These are phyloP conservation scores for Sordariomycetes sp. DNA, from an alignment of 2,329 filamentous ascomycete genomes.

Conservation along the genomic window DNA sequence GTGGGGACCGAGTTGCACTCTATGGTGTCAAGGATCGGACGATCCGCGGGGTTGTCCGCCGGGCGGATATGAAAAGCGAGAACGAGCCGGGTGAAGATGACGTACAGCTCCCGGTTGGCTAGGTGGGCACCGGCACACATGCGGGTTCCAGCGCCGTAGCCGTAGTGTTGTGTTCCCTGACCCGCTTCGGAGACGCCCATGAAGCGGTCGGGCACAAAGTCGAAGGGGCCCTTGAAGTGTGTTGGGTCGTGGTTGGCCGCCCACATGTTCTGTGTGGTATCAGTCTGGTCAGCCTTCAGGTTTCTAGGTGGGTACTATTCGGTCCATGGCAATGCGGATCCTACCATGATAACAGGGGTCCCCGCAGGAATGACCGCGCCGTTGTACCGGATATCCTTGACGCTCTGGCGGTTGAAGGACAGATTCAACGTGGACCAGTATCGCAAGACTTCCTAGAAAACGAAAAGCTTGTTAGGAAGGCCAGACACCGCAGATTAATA, in stretches of 20 bases:
- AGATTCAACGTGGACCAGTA: conserved; percentile 75
- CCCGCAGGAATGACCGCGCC: conserved; percentile 61
- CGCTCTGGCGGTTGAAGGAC: conserved; percentile 62
- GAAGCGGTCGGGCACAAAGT: conserved; percentile 61
- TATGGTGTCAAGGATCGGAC: conserved; percentile 43
- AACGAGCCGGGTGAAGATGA: conserved; percentile 47
- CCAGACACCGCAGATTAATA: background rate
- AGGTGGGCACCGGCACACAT: conserved; percentile 56
- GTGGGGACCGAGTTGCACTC: conserved; percentile 47
- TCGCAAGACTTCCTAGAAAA: conserved; percentile 23
- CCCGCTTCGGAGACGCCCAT: conserved; percentile 42
- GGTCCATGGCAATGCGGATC: background rate
- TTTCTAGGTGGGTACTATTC: background rate
- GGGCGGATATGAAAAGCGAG: conserved; percentile 44
- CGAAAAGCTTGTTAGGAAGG: background rate
- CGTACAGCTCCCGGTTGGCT: conserved; percentile 53
- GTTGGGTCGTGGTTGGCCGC: conserved; percentile 61
- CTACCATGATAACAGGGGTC: conserved; percentile 69
- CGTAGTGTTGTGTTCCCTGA: conserved; percentile 43
- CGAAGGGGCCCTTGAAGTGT: conserved; percentile 53
- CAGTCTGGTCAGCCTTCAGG: background rate
- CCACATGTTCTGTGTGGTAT: conserved; percentile 49
- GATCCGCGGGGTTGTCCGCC: conserved; percentile 30
- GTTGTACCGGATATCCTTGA: conserved; percentile 62
- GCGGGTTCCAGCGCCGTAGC: conserved; percentile 50